Evolutionary conservation across 2,329 filamentous ascomycete species (phyloP).

Genomic region (Fusarium concolor): DNA sequence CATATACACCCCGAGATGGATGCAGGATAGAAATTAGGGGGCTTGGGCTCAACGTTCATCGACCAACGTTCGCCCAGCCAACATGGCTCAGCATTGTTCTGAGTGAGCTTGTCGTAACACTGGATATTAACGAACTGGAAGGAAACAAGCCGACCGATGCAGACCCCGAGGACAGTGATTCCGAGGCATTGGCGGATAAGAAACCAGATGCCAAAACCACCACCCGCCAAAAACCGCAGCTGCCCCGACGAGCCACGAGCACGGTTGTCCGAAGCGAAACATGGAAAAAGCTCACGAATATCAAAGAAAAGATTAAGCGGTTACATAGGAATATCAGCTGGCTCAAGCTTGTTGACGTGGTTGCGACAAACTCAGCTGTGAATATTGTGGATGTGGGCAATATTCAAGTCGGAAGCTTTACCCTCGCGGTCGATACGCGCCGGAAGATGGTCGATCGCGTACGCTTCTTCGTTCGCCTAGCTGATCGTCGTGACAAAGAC

Average conservation of each 20-base stretch:
- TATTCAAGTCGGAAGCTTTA: constrained; percentile 85
- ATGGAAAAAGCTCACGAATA: constrained; percentile 81
- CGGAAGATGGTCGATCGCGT: constrained; percentile 91
- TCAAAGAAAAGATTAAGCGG: constrained; percentile 88
- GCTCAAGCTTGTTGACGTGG: constrained; percentile 89
- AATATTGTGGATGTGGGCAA: constrained; percentile 84
- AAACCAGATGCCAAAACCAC: constrained; percentile 42
- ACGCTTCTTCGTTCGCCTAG: constrained; percentile 85
- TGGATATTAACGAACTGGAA: constrained; percentile 78
- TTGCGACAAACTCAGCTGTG: constrained; percentile 82
- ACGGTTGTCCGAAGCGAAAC: constrained; percentile 70
- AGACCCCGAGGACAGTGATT: constrained; percentile 45
- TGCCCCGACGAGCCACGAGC: constrained; percentile 26
- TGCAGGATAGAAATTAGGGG: constrained; percentile 90
- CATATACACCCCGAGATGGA: constrained; percentile 90
- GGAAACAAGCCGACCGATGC: constrained; percentile 54
- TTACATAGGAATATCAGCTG: constrained; percentile 89
- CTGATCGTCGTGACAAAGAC: constrained; percentile 65
- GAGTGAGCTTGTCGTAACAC: constrained; percentile 83
- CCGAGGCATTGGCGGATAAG: constrained; percentile 44
- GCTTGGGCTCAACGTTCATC: constrained; percentile 87
- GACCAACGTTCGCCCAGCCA: constrained; percentile 95
- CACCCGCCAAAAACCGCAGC: constrained; percentile 35
- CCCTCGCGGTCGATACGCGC: constrained; percentile 88
- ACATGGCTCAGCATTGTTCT: constrained; percentile 95